phyloP scores from a whole-genome alignment of 345 rosid genomes.

The Syzygium oleosum region DNA sequence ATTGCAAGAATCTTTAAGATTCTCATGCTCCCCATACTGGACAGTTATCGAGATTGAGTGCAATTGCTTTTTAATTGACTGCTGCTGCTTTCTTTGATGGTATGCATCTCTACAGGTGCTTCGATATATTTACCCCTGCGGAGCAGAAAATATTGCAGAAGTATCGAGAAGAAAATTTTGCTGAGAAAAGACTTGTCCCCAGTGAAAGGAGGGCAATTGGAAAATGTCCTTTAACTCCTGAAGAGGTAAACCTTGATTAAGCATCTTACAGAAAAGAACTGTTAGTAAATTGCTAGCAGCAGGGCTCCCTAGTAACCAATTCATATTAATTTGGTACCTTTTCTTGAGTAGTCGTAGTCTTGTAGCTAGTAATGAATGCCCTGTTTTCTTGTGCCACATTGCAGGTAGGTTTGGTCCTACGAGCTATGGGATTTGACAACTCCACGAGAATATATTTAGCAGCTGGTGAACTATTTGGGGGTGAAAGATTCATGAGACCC shows the following conservation, averaged over 20 bases:
- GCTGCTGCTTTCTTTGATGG: background rate
- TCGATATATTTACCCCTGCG: slow-evolving; percentile 69
- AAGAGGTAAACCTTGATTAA: slow-evolving; percentile 13
- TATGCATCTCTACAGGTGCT: slow-evolving; percentile 47
- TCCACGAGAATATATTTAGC: slow-evolving; percentile 88
- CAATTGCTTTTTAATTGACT: background rate
- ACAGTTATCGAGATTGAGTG: background rate
- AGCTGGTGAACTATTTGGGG: slow-evolving; percentile 96
- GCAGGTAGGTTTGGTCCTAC: slow-evolving; percentile 91
- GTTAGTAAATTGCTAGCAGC: background rate
- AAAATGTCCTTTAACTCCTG: slow-evolving; percentile 87
- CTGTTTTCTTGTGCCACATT: slow-evolving; percentile 2
- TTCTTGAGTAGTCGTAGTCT: background rate
- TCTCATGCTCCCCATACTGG: background rate
- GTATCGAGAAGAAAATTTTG: slow-evolving; percentile 84
- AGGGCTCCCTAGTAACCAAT: background rate
- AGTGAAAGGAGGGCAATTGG: slow-evolving; percentile 83
- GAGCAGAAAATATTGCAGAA: slow-evolving; percentile 71
- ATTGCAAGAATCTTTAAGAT: background rate
- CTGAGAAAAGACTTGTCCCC: slow-evolving; percentile 54
- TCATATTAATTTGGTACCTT: background rate
- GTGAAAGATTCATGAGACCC: slow-evolving; percentile 83
- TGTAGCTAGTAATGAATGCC: background rate
- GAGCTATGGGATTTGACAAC: slow-evolving; percentile 87
- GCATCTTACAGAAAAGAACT: background rate